Evolutionary conservation across 768 basidiomycete species (phyloP).

Genomic region (Suillus luteus): DNA sequence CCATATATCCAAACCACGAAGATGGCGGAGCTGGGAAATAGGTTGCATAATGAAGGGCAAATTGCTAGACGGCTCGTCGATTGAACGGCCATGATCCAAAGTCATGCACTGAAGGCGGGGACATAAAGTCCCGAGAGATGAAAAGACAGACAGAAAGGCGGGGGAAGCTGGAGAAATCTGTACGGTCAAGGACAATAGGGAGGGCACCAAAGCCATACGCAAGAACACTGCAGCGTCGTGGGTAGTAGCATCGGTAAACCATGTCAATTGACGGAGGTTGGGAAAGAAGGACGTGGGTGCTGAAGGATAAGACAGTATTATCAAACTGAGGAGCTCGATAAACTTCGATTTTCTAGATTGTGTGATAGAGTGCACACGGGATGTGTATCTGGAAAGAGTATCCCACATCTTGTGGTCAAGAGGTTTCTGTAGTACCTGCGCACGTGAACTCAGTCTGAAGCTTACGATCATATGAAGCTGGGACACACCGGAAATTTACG

Average conservation of each 20-base stretch:
- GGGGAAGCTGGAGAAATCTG: not conserved
- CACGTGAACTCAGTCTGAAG: not conserved
- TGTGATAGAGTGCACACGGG: not conserved
- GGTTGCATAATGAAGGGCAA: not conserved
- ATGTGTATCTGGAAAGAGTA: not conserved
- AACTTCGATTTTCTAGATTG: not conserved
- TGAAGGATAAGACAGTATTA: conserved; percentile 19
- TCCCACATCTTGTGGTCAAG: not conserved
- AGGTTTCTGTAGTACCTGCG: not conserved
- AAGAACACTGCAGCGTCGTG: conserved; percentile 24
- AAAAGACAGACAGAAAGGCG: not conserved
- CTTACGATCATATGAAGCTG: not conserved
- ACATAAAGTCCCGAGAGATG: not conserved
- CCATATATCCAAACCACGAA: not conserved
- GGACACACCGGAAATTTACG: not conserved
- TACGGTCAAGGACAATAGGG: conserved; percentile 4
- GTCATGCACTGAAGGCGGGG: not conserved
- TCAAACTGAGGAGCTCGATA: not conserved
- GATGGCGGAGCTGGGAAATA: not conserved
- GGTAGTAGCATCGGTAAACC: conserved; percentile 26
- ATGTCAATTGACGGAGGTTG: conserved; percentile 21
- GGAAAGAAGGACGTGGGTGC: conserved; percentile 23
- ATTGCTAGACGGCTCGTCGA: too few species aligned
- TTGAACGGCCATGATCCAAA: rapidly evolving
- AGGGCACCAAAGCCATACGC: conserved; percentile 23